Base-by-base conservation (phyloP, 2,329 filamentous ascomycete species). In the Aureobasidium sp. region DNA sequence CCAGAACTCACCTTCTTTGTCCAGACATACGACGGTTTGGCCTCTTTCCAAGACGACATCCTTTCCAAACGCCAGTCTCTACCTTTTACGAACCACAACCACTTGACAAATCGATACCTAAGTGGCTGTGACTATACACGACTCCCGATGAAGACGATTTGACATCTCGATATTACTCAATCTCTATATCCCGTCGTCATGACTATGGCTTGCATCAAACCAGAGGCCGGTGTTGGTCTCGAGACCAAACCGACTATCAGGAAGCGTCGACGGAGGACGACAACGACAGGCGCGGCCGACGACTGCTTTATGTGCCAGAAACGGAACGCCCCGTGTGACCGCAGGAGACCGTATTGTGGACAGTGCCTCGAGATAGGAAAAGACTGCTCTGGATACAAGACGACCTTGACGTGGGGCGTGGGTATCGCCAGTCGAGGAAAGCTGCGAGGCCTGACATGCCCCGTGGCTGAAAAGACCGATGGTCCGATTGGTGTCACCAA, bases 381-480 rank as follows among this genome's bases (percentile, higher is more conserved):
- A 72, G 91, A 95, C 71, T 97, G 93, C 77, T 91, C 90, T 29
- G 93, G 93, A 62, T 97, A 97, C 80, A 95, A 95, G 77, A 97
- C 93, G 17, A 92, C 93, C 67, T 81, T 97, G 74, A 97, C 93
- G 49, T 97, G 93, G 93, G 91, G 91, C 43, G 90, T 96, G 50
- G 93, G 93, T 55, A 93, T 97, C 62, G 93, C 93, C 60, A 96
- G 92, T 75, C 86, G 93, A 69, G 93, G 93, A 71, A 97, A 97
- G 79, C 84, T 97, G 64, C 85, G 93, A 64, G 93, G 93, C 40
- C 80, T 96, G 66, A 92, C 92, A 60, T 78, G 95, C 61, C 84
- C 84, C 10, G 75, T 87, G 55, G 78, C 79, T 40, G 79, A 78
- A 57, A 74, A 74, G 17, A 70, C 54, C 68, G 70, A 43, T 70